A percentile compares a stretch with the other conserved stretches of the same genome.
Evolutionary conservation across 257 asterid species (phyloP).

Genomic region (Solanum dulcamara): DNA sequence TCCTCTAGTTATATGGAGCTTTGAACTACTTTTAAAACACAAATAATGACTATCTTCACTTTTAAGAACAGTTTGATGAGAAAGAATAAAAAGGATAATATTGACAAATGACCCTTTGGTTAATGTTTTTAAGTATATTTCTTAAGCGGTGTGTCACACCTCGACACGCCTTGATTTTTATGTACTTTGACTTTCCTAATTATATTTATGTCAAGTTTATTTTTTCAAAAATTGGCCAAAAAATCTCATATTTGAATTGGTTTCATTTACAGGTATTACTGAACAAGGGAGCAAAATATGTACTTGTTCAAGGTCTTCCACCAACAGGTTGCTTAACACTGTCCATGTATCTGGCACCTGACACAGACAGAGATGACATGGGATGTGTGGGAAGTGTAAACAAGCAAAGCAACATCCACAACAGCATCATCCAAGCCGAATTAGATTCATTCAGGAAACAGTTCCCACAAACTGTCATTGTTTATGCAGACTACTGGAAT

Average conservation of each 20-base stretch:
- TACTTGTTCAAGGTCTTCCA: constrained; percentile 77
- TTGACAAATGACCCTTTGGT: background rate
- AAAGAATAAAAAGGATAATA: background rate
- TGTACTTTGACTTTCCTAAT: background rate
- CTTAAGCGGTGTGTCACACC: background rate
- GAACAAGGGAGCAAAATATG: constrained; percentile 56
- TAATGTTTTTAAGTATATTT: background rate
- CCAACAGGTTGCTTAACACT: constrained; percentile 82
- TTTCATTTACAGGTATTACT: constrained; percentile 32
- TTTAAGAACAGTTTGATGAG: background rate
- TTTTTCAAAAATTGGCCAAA: background rate
- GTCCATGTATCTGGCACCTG: constrained; percentile 38
- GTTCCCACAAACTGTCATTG: constrained; percentile 38
- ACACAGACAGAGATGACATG: constrained; percentile 34
- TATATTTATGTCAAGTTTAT: background rate
- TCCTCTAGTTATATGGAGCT: background rate
- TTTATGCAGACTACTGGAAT: constrained; percentile 57
- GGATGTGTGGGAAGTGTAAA: constrained; percentile 50
- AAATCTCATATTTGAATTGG: background rate
- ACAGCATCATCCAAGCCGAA: constrained; percentile 36
- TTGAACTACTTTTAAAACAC: background rate
- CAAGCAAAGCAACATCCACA: constrained; percentile 41
- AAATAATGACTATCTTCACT: background rate
- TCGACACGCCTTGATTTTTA: background rate
- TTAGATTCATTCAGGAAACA: constrained; percentile 21